Evolutionary conservation across 331 rosid genomes (phyloP), one percentile per base, ranked within the genome.

Genomic region (Stylosanthes scabra): DNA sequence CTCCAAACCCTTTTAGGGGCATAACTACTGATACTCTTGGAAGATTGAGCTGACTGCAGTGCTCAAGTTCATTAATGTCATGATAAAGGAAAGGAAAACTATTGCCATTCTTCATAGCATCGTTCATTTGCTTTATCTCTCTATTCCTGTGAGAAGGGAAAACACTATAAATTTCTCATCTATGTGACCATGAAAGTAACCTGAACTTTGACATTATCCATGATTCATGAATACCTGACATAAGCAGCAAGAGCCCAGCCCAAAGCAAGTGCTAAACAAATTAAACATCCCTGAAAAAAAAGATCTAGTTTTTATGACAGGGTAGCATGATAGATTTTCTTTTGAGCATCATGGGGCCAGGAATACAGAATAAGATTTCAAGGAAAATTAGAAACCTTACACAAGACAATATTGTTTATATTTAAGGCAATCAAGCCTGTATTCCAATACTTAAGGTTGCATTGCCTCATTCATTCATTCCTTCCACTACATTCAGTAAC

Each of bases 1-100:
- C 99, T 76, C 99, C 99, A 83, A 88, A 95, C 47, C 99, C 98
- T 80, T 95, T 95, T 68, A 92, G 82, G 58, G 98, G 99, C 99
- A 95, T 92, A 63, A 95, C 85, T 76, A 95, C 83, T 5, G 98
- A 71, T 60, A 95, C 98, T 72, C 91, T 83, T 37, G 96, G 97
- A 66, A 90, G 88, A 74, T 84, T 87, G 84, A 85, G 83, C 89
- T 95, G 99, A 83, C 82, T 75, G 61, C 84, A 79, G 86, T 95
- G 99, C 84, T 95, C 97, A 51, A 95, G 98, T 71, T 92, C 90
- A 59, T 72, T 83, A 42, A 92, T 83, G 85, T 90, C 91, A 31
- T 85, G 91, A 83, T 57, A 87, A 64, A 95, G 97, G 83, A 95
- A 95, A 59, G 98, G 82, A 47, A 95, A 76, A 82, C 89, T 85